Percentiles rank a stretch among this genome's conserved stretches.
These are phyloP conservation scores for Coniochaeta ligniaria DNA, from an alignment of 2,329 filamentous ascomycete species.

Conservation along the genomic window DNA sequence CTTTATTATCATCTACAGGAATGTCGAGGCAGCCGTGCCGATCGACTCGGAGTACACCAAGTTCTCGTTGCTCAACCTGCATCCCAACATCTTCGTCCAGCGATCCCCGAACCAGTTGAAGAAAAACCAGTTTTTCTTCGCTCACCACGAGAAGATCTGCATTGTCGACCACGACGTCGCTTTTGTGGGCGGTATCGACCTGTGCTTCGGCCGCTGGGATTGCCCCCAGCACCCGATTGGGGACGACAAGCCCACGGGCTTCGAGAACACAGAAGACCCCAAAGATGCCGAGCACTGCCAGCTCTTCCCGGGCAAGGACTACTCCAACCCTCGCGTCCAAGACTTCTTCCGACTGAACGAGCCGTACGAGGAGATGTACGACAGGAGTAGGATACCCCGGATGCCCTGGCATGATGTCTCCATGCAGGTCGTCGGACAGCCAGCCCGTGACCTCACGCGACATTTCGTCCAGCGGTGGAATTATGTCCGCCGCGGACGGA, in stretches of 20 bases:
- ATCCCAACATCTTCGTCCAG: slow-evolving; percentile 94
- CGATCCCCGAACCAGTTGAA: slow-evolving; percentile 95
- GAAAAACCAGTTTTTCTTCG: slow-evolving; percentile 99
- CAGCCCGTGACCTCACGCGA: slow-evolving; percentile 84
- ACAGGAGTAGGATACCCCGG: slow-evolving; percentile 76
- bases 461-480: slow-evolving; percentile 99
- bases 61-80: slow-evolving; percentile 87
- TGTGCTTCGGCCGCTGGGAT: slow-evolving; percentile 97
- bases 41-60: slow-evolving; percentile 99
- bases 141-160: slow-evolving; percentile 97
- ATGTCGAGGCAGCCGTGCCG: slow-evolving; percentile 92
- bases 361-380: slow-evolving; percentile 98
- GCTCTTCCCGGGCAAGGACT: slow-evolving; percentile 95
- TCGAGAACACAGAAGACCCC: slow-evolving; percentile 69
- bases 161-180: slow-evolving; percentile 94
- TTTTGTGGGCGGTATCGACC: slow-evolving; percentile 90
- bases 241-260: slow-evolving; percentile 92
- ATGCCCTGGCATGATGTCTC: slow-evolving; percentile 99
- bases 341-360: slow-evolving; percentile 92
- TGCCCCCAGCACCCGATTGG: slow-evolving; percentile 85
- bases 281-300: slow-evolving; percentile 93
- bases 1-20: slow-evolving; percentile 95
- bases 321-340: slow-evolving; percentile 90
- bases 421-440: slow-evolving; percentile 97
- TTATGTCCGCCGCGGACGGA: slow-evolving; percentile 86